Evolutionary conservation across 108 stramenopile genomes (phyloP), one percentile per base, ranked within the genome.

Genomic region (Mediolabrus comicus): DNA sequence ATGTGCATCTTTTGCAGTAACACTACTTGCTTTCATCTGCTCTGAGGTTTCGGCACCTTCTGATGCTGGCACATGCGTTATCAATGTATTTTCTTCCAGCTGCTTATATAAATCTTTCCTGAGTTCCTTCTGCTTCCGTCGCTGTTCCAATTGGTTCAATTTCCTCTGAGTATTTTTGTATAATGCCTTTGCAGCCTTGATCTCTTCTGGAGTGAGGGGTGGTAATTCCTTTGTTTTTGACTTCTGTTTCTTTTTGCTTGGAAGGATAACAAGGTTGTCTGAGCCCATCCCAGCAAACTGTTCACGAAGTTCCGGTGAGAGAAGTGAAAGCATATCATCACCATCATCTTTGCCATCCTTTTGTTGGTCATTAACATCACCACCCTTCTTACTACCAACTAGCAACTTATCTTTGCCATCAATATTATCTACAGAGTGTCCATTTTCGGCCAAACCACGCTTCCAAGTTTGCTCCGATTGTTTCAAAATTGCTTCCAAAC

Each of bases 141-240:
- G 72, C 9, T 79, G 53, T 51, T 84, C 82, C 72, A 91, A 57
- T 78, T 91, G 90, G 49, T 82, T 73, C 26, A 91, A 62, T 65
- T 95, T 95, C 13, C 87, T 74, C 12, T 67, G 60, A 17, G 84
- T 80, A 60, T 90, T 86, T 64, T 91, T 92, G 52, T 88, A 85
- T 46, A 81, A 53, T 24, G 67, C 27, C 64, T 84, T 89, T 24
- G 94, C 94, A 17, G 86, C 72, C 51, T 73, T 70, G 56, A 92
- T 85, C 66, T 95, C 94, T 54, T 80, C 38, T 0, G 87, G 87
- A 17, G 91, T 89, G 28, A 95, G 65, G 36, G 86, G 84, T 22
- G 90, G 80, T 10, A 53, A 31, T 10, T 46, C 43, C 60, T 59
- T 61, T 32, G 70, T 65, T 22, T 72, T 58, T 19, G 71, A 46